Base-by-base conservation (phyloP, 2,329 filamentous ascomycete species). In the Eurotiales sp. region DNA sequence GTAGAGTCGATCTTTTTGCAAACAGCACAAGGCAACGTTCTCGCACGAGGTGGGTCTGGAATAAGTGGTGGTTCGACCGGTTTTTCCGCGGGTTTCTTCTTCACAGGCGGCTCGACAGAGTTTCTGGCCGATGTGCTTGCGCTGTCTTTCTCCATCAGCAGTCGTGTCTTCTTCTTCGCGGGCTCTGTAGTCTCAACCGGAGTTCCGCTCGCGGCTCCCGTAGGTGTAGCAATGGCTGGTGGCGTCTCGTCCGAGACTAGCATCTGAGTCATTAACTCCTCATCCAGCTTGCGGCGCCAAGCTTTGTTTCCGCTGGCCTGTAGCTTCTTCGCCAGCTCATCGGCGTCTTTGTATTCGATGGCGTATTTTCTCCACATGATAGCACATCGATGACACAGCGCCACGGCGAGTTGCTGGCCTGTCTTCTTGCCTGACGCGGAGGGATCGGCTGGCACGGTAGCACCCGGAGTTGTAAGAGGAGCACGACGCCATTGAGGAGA, bases 291-390 rank as follows among this genome's bases (percentile, higher is more conserved):
- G 53, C 88, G 84, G 72, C 93, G 95, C 83, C 86, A 91, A 4
- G 88, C 86, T 59, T 89, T 86, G 41, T 88, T 87, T 39, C 90
- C 88, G 41, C 85, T 83, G 57, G 87, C 83, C 1, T 85, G 82
- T 37, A 95, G 84, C 72, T 96, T 95, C 73, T 91, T 95, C 34
- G 86, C 83, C 32, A 96, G 82, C 61, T 97, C 92, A 37, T 97
- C 93, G 12, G 90, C 81, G 58, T 95, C 89, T 69, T 97, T 93
- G 84, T 90, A 99, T 59, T 95, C 89, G 55, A 99, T 90, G 14
- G 87, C 92, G 69, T 99, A 99, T 58, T 92, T 88, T 45, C 93
- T 86, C 93, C 93, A 99, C 8, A 99, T 76, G 62, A 93, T 85
- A 22, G 91, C 91, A 64, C 93, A 99, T 54, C 92, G 84, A 52